Evolutionary conservation across 768 basidiomycete species (phyloP).

Genomic region (Tricholomella constricta): DNA sequence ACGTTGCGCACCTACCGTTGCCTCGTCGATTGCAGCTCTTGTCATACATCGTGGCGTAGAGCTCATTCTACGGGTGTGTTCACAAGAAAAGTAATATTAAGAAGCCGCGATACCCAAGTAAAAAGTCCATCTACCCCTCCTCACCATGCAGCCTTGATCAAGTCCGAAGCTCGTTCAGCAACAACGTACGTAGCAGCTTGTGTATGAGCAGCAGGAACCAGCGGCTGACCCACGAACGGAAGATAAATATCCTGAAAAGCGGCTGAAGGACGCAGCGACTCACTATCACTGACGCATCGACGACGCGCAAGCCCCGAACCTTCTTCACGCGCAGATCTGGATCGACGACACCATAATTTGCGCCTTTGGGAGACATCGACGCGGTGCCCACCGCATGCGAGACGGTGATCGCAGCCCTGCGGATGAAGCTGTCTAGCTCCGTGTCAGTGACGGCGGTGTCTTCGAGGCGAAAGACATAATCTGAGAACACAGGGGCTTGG

Average conservation of each 20-base stretch:
- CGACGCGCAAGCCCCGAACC: constrained; percentile 35
- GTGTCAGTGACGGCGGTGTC: constrained; percentile 31
- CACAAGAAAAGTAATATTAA: not conserved
- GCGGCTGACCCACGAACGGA: constrained; percentile 15
- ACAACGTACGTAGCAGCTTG: constrained; percentile 27
- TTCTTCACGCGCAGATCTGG: constrained; percentile 40
- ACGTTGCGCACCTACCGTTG: no score
- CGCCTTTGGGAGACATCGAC: constrained; percentile 31
- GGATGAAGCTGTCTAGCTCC: constrained; percentile 29
- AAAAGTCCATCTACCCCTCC: not conserved
- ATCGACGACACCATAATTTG: constrained; percentile 37
- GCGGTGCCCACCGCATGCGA: constrained; percentile 37
- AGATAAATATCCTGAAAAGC: not conserved
- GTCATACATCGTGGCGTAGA: no score
- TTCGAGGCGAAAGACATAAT: constrained; percentile 22
- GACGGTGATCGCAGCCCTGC: constrained; percentile 25
- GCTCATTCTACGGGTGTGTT: no score
- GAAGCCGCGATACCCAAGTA: not conserved
- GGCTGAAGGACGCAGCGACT: constrained; percentile 10
- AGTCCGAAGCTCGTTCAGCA: constrained; percentile 31
- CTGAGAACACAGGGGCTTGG: constrained; percentile 26
- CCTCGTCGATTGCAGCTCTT: no score
- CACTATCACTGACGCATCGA: constrained; percentile 40
- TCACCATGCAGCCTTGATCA: constrained; percentile 24
- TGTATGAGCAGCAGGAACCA: constrained; percentile 28